These are phyloP conservation scores for Candida xyloterini DNA, from an alignment of 805 yeast species.

Conservation along the genomic window DNA sequence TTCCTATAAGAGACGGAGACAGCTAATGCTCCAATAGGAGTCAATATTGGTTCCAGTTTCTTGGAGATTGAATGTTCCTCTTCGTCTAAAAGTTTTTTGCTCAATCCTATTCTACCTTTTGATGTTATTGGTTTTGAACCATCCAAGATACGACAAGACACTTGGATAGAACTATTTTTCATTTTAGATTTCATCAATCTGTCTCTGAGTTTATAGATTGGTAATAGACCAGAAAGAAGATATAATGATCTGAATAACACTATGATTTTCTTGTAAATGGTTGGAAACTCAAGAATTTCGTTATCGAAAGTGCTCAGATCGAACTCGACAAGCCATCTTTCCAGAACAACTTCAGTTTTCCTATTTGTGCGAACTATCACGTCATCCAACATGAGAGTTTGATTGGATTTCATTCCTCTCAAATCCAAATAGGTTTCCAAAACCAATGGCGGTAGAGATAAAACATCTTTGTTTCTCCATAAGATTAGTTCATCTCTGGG, in stretches of 20 bases:
- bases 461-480: constrained; percentile 52
- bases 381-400: constrained; percentile 25
- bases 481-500: constrained; percentile 54
- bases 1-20: constrained; percentile 78
- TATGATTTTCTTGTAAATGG: constrained; percentile 70
- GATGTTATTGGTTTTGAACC: constrained; percentile 78
- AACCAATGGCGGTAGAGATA: constrained; percentile 72
- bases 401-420: constrained; percentile 23
- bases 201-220: constrained; percentile 60
- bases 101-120: constrained; percentile 80
- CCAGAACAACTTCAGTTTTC: constrained; percentile 84
- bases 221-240: constrained; percentile 64
- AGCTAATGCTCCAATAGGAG: constrained; percentile 70
- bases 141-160: constrained; percentile 65
- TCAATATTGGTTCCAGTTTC: constrained; percentile 65
- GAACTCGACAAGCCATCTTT: constrained; percentile 88
- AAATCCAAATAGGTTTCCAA: constrained; percentile 63
- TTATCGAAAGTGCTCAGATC: constrained; percentile 45
- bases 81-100: constrained; percentile 43
- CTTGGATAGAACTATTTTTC: constrained; percentile 30
- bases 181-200: constrained; percentile 33
- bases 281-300: constrained; percentile 53
- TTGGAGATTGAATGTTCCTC: constrained; percentile 53
- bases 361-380: constrained; percentile 57
- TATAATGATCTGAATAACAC: constrained; percentile 71